A percentile compares a stretch with the other conserved stretches of the same genome.
These are phyloP conservation scores for Arthromyces matolae DNA, from an alignment of 768 basidiomycete species.

Conservation along the genomic window DNA sequence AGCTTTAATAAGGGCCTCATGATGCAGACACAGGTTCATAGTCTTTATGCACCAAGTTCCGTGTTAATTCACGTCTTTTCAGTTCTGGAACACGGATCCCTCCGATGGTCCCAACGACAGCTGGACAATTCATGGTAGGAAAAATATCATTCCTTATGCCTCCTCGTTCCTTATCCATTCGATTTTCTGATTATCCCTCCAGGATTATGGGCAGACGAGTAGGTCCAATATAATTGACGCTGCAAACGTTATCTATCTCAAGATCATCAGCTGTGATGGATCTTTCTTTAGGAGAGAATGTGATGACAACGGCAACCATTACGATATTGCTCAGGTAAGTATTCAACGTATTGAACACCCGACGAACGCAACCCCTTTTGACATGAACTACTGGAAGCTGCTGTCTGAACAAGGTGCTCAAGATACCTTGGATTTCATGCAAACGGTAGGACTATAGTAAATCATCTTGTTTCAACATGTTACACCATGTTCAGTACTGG, in stretches of 20 bases:
- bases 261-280: too few relatives aligned
- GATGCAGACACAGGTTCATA: conserved; percentile 42
- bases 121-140: conserved; percentile 73
- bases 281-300: too few relatives aligned
- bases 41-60: background rate
- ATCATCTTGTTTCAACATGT: background rate
- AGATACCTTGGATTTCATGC: conserved; percentile 59
- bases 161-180: conserved; percentile 38
- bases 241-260: too few relatives aligned
- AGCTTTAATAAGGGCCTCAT: conserved; percentile 70
- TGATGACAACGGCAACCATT: too few relatives aligned
- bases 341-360: too few relatives aligned
- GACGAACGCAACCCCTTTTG: too few relatives aligned
- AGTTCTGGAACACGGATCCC: conserved; percentile 74
- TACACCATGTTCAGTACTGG: conserved; percentile 46
- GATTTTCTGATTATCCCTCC: too few relatives aligned
- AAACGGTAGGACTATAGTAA: conserved; percentile 27
- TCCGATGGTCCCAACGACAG: conserved; percentile 58
- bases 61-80: conserved; percentile 1
- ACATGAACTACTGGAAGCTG: too few relatives aligned
- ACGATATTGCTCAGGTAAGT: too few relatives aligned
- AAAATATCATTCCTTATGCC: background rate
- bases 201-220: conserved; percentile 15
- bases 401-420: conserved; percentile 52
- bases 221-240: background rate